phyloP scores from a whole-genome alignment of 805 yeast genomes.

The Hanseniaspora pseudoguilliermondii region DNA sequence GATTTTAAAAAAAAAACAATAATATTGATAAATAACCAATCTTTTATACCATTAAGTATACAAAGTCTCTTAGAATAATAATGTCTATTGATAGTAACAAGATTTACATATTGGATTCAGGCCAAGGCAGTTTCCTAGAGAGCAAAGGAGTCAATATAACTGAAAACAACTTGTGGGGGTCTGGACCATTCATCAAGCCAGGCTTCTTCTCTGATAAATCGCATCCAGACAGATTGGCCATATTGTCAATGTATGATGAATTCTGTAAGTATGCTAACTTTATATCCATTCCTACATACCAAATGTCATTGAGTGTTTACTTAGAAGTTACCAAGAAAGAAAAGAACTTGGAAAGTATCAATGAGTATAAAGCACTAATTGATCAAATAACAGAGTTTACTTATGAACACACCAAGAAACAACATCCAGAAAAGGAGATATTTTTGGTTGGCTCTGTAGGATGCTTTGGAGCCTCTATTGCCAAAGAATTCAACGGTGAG shows the following conservation, averaged over 20 bases:
- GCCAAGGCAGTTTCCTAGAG: conserved; percentile 8
- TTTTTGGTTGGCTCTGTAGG: conserved; percentile 48
- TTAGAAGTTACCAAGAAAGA: not conserved
- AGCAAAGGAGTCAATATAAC: not conserved
- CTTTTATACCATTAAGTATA: too few species aligned
- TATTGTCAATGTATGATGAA: not conserved
- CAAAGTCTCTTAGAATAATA: not conserved
- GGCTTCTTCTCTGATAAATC: not conserved
- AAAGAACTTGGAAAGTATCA: conserved; percentile 10
- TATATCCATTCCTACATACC: conserved; percentile 10
- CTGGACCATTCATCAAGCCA: conserved; percentile 2
- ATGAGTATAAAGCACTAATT: conserved; percentile 19
- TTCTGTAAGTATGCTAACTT: not conserved
- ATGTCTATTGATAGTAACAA: not conserved
- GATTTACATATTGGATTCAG: not conserved
- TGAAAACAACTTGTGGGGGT: conserved; percentile 5
- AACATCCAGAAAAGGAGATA: not conserved
- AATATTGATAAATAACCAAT: too few species aligned
- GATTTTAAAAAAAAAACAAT: too few species aligned
- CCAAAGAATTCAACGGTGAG: conserved; percentile 56
- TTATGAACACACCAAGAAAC: not conserved
- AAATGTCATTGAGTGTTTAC: not conserved
- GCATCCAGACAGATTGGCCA: not conserved
- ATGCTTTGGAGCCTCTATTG: conserved; percentile 27
- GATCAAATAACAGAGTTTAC: conserved; percentile 18